Base-by-base conservation (phyloP, 495 filamentous ascomycete species). In the Penicillium dipodomyicola region DNA sequence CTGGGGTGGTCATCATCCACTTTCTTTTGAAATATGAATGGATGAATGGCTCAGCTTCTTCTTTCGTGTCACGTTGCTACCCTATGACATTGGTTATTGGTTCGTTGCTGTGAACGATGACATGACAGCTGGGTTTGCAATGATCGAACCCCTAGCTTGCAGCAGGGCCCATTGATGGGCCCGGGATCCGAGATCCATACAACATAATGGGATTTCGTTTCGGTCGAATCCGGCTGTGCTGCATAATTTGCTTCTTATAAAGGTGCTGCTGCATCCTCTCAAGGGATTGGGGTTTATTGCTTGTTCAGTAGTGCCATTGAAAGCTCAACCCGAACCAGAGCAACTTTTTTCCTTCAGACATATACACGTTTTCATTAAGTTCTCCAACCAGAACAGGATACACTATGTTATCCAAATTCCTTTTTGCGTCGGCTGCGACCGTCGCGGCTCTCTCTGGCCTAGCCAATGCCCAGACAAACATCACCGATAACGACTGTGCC, bases 381-480 rank as follows among this genome's bases (percentile, higher is more conserved):
- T 1, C 6, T 40, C 20, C 3, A 32, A 19, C 4, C 11, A 32
- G 3, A 5, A 27, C n/a, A 3, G 12, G 17, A 30, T 27, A 17
- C 43, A 57, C 35, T 25, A 68, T 68, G 66, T 53, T 52, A 30
- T 63, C 59, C 37, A 64, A 48, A n/a, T 43, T 59, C 30, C 30
- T 67, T 25, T 10, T 63, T 19, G 29, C 54, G n/a, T 54, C 57
- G 35, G 59, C 55, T 41, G 59, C 58, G 14, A 58, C 54, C 20
- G 32, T 65, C 15, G 42, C 56, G 25, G 59, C 61, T 19, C 49
- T 67, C 25, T 39, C 58, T 20, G 57, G 57, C 8, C 11, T 62
- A 15, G 54, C 64, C 12, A 49, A 52, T 25, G 63, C 63, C 4
- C 66, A 69, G 41, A 69, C 64, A 29, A 69, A 69, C 33, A 67